A percentile compares a stretch with the other conserved stretches of the same genome.
Conservation (phyloP, 2,329 filamentous ascomycete genomes). For the Penicillium sp. region DNA sequence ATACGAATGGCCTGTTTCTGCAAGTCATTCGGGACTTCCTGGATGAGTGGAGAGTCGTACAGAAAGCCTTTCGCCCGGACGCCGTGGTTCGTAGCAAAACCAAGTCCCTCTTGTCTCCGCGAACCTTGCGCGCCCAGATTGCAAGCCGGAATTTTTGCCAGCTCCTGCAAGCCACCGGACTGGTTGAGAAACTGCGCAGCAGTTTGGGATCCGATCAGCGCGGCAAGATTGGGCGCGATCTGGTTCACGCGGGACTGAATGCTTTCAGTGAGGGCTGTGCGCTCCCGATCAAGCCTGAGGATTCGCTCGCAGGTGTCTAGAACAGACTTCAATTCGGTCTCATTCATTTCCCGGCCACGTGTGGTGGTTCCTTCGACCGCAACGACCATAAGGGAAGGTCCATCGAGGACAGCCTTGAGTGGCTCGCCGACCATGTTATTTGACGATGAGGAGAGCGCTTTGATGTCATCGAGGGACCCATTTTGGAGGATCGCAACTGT, state of each 20-base stretch:
- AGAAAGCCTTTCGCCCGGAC: conserved; percentile 88
- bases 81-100: conserved; percentile 87
- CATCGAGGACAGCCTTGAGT: conserved; percentile 75
- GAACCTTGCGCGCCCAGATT: conserved; percentile 88
- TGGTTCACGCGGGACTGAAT: conserved; percentile 95
- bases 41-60: conserved; percentile 85
- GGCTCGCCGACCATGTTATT: conserved; percentile 72
- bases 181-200: conserved; percentile 96
- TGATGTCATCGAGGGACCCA: conserved; percentile 84
- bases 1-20: conserved; percentile 94
- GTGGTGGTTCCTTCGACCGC: conserved; percentile 90
- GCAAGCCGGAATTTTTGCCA: conserved; percentile 88
- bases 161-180: conserved; percentile 76
- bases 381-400: conserved; percentile 89
- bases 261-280: conserved; percentile 81
- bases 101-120: conserved; percentile 73
- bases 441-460: conserved; percentile 65
- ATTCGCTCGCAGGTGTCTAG: conserved; percentile 79
- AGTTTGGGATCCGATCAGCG: conserved; percentile 82
- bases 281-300: conserved; percentile 78
- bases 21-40: conserved; percentile 74
- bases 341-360: conserved; percentile 68
- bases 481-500: conserved; percentile 90
- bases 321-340: conserved; percentile 68
- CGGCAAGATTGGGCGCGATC: conserved; percentile 90